These are phyloP conservation scores for Protomyces arabidopsidicola DNA, from an alignment of 1,139 yeast species.

Conservation along the genomic window DNA sequence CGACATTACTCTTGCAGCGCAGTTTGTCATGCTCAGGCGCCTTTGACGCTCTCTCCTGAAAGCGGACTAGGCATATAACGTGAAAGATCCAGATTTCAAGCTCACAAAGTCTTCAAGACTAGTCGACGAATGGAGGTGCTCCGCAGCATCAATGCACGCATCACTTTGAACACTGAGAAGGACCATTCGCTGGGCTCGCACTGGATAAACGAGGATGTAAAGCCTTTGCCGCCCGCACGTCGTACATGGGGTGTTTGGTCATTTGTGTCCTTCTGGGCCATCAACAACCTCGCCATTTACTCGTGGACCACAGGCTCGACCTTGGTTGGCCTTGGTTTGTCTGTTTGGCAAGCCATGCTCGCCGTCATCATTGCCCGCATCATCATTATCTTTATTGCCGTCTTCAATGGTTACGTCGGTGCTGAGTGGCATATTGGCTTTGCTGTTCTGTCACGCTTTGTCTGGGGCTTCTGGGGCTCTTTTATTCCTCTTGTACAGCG, in stretches of 20 bases:
- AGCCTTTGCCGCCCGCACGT: slow-evolving; percentile 58
- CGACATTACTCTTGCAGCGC: too few species aligned
- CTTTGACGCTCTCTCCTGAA: too few species aligned
- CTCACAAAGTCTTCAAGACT: too few species aligned
- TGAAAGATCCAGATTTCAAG: too few species aligned
- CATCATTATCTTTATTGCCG: slow-evolving; percentile 32
- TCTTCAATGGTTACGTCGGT: slow-evolving; percentile 39
- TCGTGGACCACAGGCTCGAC: slow-evolving; percentile 10
- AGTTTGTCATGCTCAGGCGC: too few species aligned
- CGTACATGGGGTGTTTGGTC: slow-evolving; percentile 51
- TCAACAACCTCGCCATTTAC: slow-evolving; percentile 8
- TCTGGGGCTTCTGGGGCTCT: slow-evolving; percentile 38
- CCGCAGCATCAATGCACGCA: neutral
- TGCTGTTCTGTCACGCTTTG: slow-evolving; percentile 36
- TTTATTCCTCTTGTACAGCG: slow-evolving; percentile 36
- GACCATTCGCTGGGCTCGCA: neutral
- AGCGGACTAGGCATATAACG: too few species aligned
- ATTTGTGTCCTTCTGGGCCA: slow-evolving; percentile 25
- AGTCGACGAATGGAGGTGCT: neutral
- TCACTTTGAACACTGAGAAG: neutral
- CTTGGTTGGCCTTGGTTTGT: slow-evolving; percentile 18
- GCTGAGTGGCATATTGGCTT: slow-evolving; percentile 38
- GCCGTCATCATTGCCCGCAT: slow-evolving; percentile 31
- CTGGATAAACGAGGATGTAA: slow-evolving; percentile 54
- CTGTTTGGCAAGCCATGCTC: slow-evolving; percentile 28